These are phyloP conservation scores for Ceratocystis smalleyi DNA, from an alignment of 2,329 filamentous ascomycete species.

Conservation along the genomic window DNA sequence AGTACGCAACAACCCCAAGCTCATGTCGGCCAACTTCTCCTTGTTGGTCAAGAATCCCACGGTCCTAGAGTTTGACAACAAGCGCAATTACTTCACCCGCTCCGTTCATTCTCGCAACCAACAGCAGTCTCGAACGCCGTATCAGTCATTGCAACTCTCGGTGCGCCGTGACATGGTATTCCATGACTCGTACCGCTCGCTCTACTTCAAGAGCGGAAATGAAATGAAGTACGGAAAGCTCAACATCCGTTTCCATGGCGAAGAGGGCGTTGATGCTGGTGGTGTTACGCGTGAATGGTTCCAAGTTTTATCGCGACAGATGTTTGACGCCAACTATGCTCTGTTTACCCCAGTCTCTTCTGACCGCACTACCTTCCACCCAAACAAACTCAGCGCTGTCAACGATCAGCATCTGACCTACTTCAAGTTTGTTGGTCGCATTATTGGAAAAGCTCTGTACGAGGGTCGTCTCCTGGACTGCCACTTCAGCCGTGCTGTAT, in stretches of 20 bases:
- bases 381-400: slow-evolving; percentile 82
- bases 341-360: slow-evolving; percentile 93
- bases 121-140: slow-evolving; percentile 51
- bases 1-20: slow-evolving; percentile 87
- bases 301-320: slow-evolving; percentile 88
- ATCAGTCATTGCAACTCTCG: slow-evolving; percentile 62
- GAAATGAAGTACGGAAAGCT: slow-evolving; percentile 99
- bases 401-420: slow-evolving; percentile 93
- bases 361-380: slow-evolving; percentile 96
- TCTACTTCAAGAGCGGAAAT: slow-evolving; percentile 90
- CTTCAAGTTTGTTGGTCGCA: slow-evolving; percentile 98
- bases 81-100: slow-evolving; percentile 95
- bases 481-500: slow-evolving; percentile 96
- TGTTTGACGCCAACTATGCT: slow-evolving; percentile 98
- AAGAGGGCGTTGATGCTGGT: slow-evolving; percentile 94
- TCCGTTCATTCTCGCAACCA: slow-evolving; percentile 62
- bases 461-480: slow-evolving; percentile 92
- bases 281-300: slow-evolving; percentile 99
- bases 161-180: slow-evolving; percentile 92
- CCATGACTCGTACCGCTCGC: slow-evolving; percentile 93
- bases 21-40: slow-evolving; percentile 97
- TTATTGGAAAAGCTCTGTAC: slow-evolving; percentile 96
- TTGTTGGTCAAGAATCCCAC: slow-evolving; percentile 96
- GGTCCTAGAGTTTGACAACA: slow-evolving; percentile 97
- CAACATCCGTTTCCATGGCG: slow-evolving; percentile 90